phyloP scores from a whole-genome alignment of 805 yeast genomes.

The Zygosaccharomyces bailii region DNA sequence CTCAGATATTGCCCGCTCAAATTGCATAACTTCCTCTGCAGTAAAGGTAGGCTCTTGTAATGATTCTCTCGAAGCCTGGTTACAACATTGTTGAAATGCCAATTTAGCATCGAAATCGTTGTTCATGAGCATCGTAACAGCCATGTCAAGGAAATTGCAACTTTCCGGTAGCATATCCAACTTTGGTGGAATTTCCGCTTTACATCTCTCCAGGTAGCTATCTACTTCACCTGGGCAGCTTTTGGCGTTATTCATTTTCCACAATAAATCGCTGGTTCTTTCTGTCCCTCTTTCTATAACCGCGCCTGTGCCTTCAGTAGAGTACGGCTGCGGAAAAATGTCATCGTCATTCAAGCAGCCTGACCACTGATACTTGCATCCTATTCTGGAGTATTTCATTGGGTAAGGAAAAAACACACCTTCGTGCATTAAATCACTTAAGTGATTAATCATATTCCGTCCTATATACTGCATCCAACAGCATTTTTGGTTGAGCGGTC shows the following conservation, averaged over 20 bases:
- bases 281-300: constrained; percentile 69
- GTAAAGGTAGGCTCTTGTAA: constrained; percentile 77
- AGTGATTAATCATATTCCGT: constrained; percentile 19
- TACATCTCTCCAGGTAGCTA: constrained; percentile 51
- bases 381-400: constrained; percentile 26
- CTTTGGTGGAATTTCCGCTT: constrained; percentile 49
- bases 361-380: constrained; percentile 32
- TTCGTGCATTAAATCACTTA: constrained; percentile 23
- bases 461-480: constrained; percentile 35
- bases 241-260: constrained; percentile 47
- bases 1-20: constrained; percentile 70
- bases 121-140: constrained; percentile 53
- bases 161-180: constrained; percentile 57
- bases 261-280: constrained; percentile 58
- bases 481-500: constrained; percentile 16
- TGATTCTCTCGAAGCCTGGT: constrained; percentile 49
- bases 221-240: constrained; percentile 41
- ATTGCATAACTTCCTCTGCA: constrained; percentile 56
- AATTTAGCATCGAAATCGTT: constrained; percentile 46
- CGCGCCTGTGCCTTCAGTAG: constrained; percentile 7
- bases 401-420: constrained; percentile 28
- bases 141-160: constrained; percentile 79
- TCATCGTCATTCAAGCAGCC: constrained; percentile 17
- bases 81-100: constrained; percentile 47
- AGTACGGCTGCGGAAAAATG: constrained; percentile 17